Conservation (phyloP, 164 flowering plant genomes). For the Macadamia tetraphylla region DNA sequence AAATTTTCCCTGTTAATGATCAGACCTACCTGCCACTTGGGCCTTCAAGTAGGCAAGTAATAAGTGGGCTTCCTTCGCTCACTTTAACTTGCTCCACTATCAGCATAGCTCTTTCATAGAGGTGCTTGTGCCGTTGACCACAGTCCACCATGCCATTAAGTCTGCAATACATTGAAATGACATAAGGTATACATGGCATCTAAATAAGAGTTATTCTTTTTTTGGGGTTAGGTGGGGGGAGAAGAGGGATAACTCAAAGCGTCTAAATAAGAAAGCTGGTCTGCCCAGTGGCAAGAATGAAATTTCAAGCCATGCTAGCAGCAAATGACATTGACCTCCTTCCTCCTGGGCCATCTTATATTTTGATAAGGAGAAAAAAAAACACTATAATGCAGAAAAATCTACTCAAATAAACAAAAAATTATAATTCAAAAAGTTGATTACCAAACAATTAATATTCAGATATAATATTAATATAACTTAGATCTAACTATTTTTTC, state of each 20-base stretch:
- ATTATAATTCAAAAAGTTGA: too few species aligned
- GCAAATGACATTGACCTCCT: not conserved
- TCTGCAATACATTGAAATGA: slow-evolving; percentile 28
- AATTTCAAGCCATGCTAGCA: not conserved
- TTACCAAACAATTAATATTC: too few species aligned
- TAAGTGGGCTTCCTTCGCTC: slow-evolving; percentile 85
- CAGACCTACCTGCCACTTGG: slow-evolving; percentile 77
- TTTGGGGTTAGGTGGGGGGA: too few species aligned
- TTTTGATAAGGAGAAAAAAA: too few species aligned
- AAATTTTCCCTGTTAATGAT: too few species aligned
- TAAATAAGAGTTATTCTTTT: too few species aligned
- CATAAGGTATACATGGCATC: not conserved
- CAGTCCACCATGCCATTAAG: slow-evolving; percentile 87
- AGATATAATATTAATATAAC: too few species aligned
- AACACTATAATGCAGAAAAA: too few species aligned
- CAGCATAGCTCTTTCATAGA: slow-evolving; percentile 78
- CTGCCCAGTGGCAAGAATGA: not conserved
- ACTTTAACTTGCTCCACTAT: slow-evolving; percentile 95
- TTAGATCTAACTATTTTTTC: too few species aligned
- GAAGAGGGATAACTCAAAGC: too few species aligned
- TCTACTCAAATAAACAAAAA: too few species aligned
- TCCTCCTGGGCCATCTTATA: too few species aligned
- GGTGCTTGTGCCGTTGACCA: slow-evolving; percentile 74
- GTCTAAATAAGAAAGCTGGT: not conserved
- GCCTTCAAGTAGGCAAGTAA: slow-evolving; percentile 93